A percentile compares a stretch with the other conserved stretches of the same genome.
Conservation (phyloP, 176 grass and related monocot genomes). For the Luzula sylvatica region DNA sequence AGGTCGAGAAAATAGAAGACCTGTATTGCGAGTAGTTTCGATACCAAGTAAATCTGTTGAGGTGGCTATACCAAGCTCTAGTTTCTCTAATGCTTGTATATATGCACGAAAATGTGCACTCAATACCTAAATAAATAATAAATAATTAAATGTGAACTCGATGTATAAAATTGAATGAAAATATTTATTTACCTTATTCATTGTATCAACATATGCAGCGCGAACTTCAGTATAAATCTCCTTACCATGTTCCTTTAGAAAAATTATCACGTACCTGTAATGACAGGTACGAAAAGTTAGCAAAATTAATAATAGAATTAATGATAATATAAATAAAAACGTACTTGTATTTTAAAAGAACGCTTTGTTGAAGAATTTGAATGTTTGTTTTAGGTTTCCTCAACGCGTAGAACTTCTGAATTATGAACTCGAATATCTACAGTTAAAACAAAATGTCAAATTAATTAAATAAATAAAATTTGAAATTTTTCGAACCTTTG, state of each 20-base stretch:
- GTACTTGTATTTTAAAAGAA: slow-evolving; percentile 99
- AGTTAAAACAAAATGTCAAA: slow-evolving; percentile 12
- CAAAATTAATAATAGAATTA: slow-evolving; percentile 17
- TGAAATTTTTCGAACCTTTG: slow-evolving; percentile 54
- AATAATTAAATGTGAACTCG: not conserved
- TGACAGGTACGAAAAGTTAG: not conserved
- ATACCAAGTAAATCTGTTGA: slow-evolving; percentile 91
- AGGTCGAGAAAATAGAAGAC: slow-evolving; percentile 82
- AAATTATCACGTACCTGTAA: slow-evolving; percentile 67
- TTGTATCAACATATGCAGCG: slow-evolving; percentile 91
- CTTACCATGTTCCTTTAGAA: slow-evolving; percentile 96
- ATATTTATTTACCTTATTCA: slow-evolving; percentile 75
- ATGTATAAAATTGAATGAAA: not conserved
- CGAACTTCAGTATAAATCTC: slow-evolving; percentile 96
- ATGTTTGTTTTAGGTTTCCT: slow-evolving; percentile 99
- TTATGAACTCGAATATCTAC: slow-evolving; percentile 90
- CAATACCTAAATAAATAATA: slow-evolving; percentile 47
- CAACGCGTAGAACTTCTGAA: slow-evolving; percentile 95
- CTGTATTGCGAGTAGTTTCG: slow-evolving; percentile 83
- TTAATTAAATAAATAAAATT: not conserved
- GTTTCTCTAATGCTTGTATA: slow-evolving; percentile 95
- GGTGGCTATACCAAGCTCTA: slow-evolving; percentile 91
- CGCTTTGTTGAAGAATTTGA: slow-evolving; percentile 94
- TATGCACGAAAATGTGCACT: slow-evolving; percentile 97
- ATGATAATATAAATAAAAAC: slow-evolving; percentile 14